Evolutionary conservation across 176 grass and related monocot genomes (phyloP), one percentile per base, ranked within the genome.

Genomic region (Metroxylon sagu): DNA sequence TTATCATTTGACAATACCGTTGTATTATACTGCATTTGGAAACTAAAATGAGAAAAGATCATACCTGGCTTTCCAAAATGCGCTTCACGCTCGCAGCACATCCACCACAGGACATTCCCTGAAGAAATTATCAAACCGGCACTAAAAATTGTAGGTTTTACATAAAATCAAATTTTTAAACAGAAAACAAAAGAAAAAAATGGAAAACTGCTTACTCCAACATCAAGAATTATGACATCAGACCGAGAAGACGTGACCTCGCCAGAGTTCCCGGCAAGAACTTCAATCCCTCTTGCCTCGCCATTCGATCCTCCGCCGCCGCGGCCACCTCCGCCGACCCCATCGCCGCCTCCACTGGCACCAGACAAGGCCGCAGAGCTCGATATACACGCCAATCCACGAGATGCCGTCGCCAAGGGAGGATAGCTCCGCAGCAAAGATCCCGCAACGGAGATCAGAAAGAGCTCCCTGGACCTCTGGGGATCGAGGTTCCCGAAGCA

Each of bases 71-170:
- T 71, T 92, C 93, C 78, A 97, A 50, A 73, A 97, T 97, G 55
- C 76, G 84, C 57, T 92, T 97, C 52, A 97, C 87, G 29, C 87
- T 91, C 35, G 87, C 81, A 60, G 93, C 87, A 49, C 93, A 97
- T 75, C 87, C 93, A 7, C 93, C 93, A 71, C 87, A 92, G 5
- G 81, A 91, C 93, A 98, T 98, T 26, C 93, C 93, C 93, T 97
- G 70, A 68, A 81, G 14, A 54, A 63, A 54, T 43, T 43, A 43
- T 18, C 57, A 52, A 16, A 17, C 50, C 53, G 28, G 4, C 66
- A 56, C 66, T 78, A 26, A 72, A 43, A 43, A 43, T 43, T 14
- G 35, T 14, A 10, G 3, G 8, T 2, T 43, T 43, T 43, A 3
- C 10, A 16, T 48, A 5, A 16, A 48, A 78, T 54, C 55, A 74